Percentiles rank a stretch among this genome's conserved stretches.
Evolutionary conservation across 2,329 filamentous ascomycete genomes (phyloP).

Genomic region (Teratosphaeria zuluensis): DNA sequence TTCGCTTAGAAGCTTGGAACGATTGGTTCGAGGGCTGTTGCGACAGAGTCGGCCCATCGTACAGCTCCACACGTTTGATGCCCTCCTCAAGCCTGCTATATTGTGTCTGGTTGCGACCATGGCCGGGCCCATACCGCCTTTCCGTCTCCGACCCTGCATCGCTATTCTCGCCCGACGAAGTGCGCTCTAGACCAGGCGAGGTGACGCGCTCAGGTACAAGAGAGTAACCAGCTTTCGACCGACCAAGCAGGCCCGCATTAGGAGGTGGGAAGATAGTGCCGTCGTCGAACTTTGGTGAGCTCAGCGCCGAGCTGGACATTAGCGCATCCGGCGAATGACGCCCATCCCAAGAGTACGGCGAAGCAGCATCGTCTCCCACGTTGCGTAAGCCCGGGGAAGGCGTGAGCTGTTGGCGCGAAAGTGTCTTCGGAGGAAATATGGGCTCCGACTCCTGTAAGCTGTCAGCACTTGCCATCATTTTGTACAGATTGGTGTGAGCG

Average conservation of each 20-base stretch:
- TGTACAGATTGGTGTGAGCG: background rate
- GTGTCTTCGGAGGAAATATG: conserved; percentile 23
- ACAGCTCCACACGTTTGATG: conserved; percentile 14
- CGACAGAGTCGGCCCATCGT: conserved; percentile 5
- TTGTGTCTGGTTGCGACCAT: conserved; percentile 15
- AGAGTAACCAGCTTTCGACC: conserved; percentile 20
- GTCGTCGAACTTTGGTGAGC: conserved; percentile 19
- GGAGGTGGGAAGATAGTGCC: conserved; percentile 13
- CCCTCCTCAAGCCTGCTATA: conserved; percentile 20
- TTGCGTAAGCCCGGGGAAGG: conserved; percentile 16
- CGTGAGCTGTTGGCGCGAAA: conserved; percentile 20
- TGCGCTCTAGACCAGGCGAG: conserved; percentile 18
- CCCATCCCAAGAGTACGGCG: conserved; percentile 24
- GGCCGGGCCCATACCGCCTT: conserved; percentile 10
- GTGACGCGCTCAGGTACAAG: conserved; percentile 18
- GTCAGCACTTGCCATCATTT: background rate
- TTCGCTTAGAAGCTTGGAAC: conserved; percentile 1
- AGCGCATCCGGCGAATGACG: conserved; percentile 23
- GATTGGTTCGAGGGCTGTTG: conserved; percentile 2
- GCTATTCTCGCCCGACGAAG: conserved; percentile 11
- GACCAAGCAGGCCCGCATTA: conserved; percentile 17
- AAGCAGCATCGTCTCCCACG: conserved; percentile 15
- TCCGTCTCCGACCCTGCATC: conserved; percentile 8
- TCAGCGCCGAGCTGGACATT: conserved; percentile 17
- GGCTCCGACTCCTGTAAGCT: conserved; percentile 23